phyloP scores from a whole-genome alignment of 495 filamentous ascomycete species.

The Aspergillus funiculosus region DNA sequence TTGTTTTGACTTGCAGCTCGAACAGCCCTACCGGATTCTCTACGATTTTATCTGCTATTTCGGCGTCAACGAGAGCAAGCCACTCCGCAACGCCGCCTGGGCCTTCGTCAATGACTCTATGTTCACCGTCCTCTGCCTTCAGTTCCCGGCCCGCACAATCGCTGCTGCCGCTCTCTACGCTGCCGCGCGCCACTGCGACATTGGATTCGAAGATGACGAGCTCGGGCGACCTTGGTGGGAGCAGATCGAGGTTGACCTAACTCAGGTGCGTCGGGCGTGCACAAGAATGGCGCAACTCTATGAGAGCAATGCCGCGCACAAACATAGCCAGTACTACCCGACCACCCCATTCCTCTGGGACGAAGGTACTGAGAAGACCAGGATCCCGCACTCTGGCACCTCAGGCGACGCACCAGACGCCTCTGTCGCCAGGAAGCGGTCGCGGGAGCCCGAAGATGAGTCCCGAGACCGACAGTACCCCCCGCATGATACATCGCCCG shows the following conservation, averaged over 20 bases:
- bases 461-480: slow-evolving; percentile 1
- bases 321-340: slow-evolving; percentile 40
- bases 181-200: slow-evolving; percentile 61
- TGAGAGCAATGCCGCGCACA: slow-evolving; percentile 55
- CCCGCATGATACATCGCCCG: slow-evolving; percentile 5
- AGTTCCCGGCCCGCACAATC: slow-evolving; percentile 70
- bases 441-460: slow-evolving; percentile 37
- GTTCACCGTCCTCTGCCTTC: slow-evolving; percentile 77
- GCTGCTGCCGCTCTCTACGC: slow-evolving; percentile 84
- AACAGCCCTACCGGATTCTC: slow-evolving; percentile 75
- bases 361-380: slow-evolving; percentile 29
- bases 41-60: slow-evolving; percentile 70
- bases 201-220: slow-evolving; percentile 66
- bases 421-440: slow-evolving; percentile 37
- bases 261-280: slow-evolving; percentile 59
- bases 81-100: slow-evolving; percentile 78
- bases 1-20: slow-evolving; percentile 88
- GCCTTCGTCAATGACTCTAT: slow-evolving; percentile 86
- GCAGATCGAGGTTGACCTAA: slow-evolving; percentile 54
- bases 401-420: slow-evolving; percentile 20
- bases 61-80: slow-evolving; percentile 63
- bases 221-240: slow-evolving; percentile 86
- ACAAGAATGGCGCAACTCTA: slow-evolving; percentile 70
- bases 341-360: slow-evolving; percentile 29
- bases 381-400: slow-evolving; percentile 26